These are phyloP conservation scores for Aschersonia sp. DNA, from an alignment of 2,329 filamentous ascomycete genomes.

Conservation along the genomic window DNA sequence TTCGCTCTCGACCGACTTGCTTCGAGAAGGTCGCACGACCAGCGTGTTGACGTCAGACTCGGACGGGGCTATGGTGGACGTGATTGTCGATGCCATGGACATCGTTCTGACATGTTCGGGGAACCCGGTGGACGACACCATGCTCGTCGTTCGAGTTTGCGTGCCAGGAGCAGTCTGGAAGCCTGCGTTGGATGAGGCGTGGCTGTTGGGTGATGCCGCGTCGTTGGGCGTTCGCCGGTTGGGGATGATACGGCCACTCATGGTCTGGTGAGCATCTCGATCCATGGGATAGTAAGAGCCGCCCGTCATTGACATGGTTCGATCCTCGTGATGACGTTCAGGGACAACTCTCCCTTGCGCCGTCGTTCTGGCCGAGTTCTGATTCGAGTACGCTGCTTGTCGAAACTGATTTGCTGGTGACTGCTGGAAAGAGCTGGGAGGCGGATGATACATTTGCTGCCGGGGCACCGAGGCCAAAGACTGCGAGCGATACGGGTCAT, in stretches of 20 bases:
- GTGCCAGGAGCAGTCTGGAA: conserved; percentile 33
- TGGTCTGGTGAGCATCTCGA: conserved; percentile 72
- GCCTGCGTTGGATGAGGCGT: conserved; percentile 16
- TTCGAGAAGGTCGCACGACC: conserved; percentile 41
- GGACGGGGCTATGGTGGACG: conserved; percentile 51
- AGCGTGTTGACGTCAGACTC: conserved; percentile 37
- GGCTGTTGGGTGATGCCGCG: conserved; percentile 20
- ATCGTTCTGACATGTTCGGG: conserved; percentile 50
- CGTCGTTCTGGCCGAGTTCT: conserved; percentile 60
- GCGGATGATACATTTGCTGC: conserved; percentile 55
- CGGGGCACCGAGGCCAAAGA: conserved; percentile 69
- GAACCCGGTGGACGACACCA: conserved; percentile 37
- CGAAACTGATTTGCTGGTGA: conserved; percentile 62
- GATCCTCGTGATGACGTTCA: conserved; percentile 78
- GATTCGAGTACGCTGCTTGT: conserved; percentile 55
- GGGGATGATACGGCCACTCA: conserved; percentile 84
- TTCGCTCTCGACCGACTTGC: conserved; percentile 38
- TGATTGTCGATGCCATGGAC: conserved; percentile 83
- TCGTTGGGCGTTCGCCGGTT: conserved; percentile 40
- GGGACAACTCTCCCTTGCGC: conserved; percentile 85
- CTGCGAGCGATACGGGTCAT: conserved; percentile 80
- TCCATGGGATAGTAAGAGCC: conserved; percentile 49
- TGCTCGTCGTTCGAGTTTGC: conserved; percentile 45
- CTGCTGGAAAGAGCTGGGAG: conserved; percentile 45
- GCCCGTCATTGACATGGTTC: conserved; percentile 91